phyloP scores from a whole-genome alignment of 139 green algal genomes.

The Coelastrella sp. region DNA sequence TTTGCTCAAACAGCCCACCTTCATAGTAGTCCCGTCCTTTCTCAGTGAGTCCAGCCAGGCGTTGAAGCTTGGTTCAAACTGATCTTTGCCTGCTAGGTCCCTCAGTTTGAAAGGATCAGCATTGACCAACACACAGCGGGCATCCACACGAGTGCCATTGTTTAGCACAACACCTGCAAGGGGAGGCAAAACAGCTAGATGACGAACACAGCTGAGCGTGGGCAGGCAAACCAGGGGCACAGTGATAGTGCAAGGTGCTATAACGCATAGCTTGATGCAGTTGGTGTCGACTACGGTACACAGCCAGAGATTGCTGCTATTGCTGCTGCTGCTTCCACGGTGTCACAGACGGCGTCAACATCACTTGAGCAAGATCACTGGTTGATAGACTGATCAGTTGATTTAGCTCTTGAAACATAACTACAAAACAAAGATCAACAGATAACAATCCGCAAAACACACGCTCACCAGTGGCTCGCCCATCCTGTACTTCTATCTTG shows the following conservation, averaged over 20 bases:
- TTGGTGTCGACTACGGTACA: no score
- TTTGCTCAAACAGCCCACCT: slow-evolving; percentile 47
- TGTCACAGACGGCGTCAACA: no score
- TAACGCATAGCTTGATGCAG: no score
- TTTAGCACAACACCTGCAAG: slow-evolving; percentile 25
- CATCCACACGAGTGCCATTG: slow-evolving; percentile 22
- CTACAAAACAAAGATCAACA: neutral
- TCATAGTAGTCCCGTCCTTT: slow-evolving; percentile 69
- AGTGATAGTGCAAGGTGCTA: neutral
- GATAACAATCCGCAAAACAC: neutral
- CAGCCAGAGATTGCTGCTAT: neutral
- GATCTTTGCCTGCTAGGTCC: slow-evolving; percentile 30
- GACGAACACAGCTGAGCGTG: no score
- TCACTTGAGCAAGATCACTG: no score
- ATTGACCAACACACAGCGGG: slow-evolving; percentile 25
- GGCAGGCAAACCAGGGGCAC: neutral
- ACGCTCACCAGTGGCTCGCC: slow-evolving; percentile 18
- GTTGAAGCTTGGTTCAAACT: slow-evolving; percentile 58
- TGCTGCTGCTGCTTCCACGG: neutral
- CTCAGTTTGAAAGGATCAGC: slow-evolving; percentile 66
- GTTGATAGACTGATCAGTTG: no score
- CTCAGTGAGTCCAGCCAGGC: slow-evolving; percentile 54
- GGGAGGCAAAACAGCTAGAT: no score
- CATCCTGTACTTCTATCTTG: slow-evolving; percentile 53
- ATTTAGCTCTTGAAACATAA: neutral